Evolutionary conservation across 805 yeast species (phyloP), one percentile per base, ranked within the genome.

Genomic region (Kregervanrija pseudodelftensis): DNA sequence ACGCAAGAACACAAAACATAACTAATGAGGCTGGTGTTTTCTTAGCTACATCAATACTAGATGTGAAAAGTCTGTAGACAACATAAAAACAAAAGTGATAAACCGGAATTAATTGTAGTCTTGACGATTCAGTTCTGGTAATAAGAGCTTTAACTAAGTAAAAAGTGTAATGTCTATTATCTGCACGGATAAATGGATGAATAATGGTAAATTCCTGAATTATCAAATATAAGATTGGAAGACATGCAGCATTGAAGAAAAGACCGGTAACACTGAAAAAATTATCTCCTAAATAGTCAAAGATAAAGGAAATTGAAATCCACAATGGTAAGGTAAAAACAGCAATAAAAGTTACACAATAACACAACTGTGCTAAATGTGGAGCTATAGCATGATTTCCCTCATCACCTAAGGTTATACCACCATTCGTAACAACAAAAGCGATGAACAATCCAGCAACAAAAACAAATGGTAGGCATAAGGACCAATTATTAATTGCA

Each of bases 141-240:
- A 91, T 74, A 28, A 93, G 55, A 46, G 74, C 76, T 45, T 80
- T 77, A 77, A 85, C 86, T 33, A 93, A 65, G 63, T 93, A 93
- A 61, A 93, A 93, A 0, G 95, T 80, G 60, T 80, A 88, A 63
- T 93, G 99, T 55, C 99, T 77, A 66, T 93, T 93, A 62, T 93
- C 99, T 0, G 98, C 95, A 37, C 91, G 70, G 35, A 93, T 63
- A 61, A 91, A 93, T 8, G 97, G 97, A 61, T 93, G 99, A 2
- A 80, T 81, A 2, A 82, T 68, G 0, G 96, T 85, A 60, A 74
- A 82, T 46, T 69, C 69, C 33, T 79, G 68, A 15, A 86, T 72
- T 2, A 77, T 56, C 14, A 70, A 51, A 50, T 66, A 65, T 17
- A 85, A 74, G 4, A 45, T 35, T 31, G 56, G 52, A 17, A 55